Percentiles rank a stretch among this genome's conserved stretches.
phyloP scores from a whole-genome alignment of 2,329 filamentous ascomycete species.

The Dryadomyces quercivorus region DNA sequence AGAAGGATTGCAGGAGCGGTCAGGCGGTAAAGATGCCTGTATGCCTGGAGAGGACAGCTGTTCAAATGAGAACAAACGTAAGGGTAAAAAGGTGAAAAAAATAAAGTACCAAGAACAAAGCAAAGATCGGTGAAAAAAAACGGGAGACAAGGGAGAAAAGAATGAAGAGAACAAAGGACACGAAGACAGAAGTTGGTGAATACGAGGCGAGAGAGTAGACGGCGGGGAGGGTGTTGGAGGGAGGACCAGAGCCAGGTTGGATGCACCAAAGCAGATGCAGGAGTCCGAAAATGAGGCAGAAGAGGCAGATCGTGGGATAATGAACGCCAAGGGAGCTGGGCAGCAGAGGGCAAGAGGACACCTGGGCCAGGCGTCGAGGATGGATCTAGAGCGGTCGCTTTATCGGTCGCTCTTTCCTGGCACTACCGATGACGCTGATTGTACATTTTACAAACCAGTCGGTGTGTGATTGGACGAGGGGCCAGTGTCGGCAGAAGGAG shows the following conservation, averaged over 20 bases:
- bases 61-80: background rate
- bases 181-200: background rate
- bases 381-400: background rate
- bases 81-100: background rate
- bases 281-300: background rate
- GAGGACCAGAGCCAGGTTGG: background rate
- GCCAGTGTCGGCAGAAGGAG: background rate
- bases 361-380: background rate
- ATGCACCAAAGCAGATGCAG: background rate
- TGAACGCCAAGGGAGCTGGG: background rate
- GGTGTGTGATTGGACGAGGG: background rate
- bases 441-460: background rate
- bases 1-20: background rate
- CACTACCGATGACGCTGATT: background rate
- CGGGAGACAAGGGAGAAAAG: background rate
- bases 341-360: background rate
- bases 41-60: background rate
- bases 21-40: background rate
- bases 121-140: background rate
- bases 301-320: background rate
- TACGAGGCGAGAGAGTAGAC: background rate
- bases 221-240: background rate
- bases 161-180: background rate
- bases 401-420: conserved; percentile 3
- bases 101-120: background rate